Evolutionary conservation across 106 monocot genomes (phyloP).

Genomic region (Narthecium ossifragum): DNA sequence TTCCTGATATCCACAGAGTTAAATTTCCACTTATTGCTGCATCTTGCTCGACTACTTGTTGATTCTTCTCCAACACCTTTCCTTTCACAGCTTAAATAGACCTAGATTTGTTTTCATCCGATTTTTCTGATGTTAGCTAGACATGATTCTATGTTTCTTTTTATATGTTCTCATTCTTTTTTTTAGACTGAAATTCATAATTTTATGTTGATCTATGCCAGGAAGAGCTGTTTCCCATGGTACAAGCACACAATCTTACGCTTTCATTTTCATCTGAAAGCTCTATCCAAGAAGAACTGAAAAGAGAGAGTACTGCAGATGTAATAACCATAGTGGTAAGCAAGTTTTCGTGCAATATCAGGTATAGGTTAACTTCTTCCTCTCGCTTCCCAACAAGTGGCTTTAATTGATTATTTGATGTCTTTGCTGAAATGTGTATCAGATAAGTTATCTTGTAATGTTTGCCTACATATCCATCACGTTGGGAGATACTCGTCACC

Average conservation of each 20-base stretch:
- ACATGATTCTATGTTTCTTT: no score
- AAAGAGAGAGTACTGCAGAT: constrained; percentile 94
- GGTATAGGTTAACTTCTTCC: constrained; percentile 3
- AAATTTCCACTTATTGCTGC: no score
- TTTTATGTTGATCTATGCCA: constrained; percentile 21
- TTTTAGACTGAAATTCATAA: neutral
- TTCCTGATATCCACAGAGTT: no score
- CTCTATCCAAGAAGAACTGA: constrained; percentile 92
- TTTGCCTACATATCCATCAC: constrained; percentile 90
- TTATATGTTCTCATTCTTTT: neutral
- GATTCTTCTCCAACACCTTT: no score
- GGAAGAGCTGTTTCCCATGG: constrained; percentile 88
- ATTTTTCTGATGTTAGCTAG: no score
- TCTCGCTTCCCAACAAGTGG: neutral
- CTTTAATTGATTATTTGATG: neutral
- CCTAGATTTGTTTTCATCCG: no score
- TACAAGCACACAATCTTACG: constrained; percentile 56
- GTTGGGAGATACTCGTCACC: constrained; percentile 51
- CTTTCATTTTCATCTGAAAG: constrained; percentile 94
- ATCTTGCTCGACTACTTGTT: no score
- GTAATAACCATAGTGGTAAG: constrained; percentile 77
- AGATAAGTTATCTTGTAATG: constrained; percentile 98
- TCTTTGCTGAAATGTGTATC: constrained; percentile 14
- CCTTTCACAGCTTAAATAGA: no score
- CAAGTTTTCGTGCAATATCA: neutral